Percentiles rank a stretch among this genome's conserved stretches.
Evolutionary conservation across 1,139 yeast species (phyloP).

Genomic region (Zygoascus sp.): DNA sequence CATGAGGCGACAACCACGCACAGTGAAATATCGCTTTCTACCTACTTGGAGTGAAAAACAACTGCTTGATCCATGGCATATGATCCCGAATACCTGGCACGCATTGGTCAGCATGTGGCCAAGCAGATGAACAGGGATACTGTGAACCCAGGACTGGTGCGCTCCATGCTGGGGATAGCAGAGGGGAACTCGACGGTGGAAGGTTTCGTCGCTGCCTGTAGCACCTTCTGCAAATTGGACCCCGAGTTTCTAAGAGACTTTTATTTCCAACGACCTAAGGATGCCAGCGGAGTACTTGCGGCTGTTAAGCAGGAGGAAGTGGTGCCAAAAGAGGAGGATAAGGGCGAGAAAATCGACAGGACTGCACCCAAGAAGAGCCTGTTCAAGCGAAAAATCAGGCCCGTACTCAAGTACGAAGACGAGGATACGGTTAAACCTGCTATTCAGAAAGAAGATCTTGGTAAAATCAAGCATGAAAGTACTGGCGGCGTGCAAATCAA

Average conservation of each 20-base stretch:
- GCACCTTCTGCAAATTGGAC: conserved; percentile 31
- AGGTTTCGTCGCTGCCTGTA: conserved; percentile 29
- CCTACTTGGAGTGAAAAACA: not conserved
- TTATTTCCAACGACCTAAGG: conserved; percentile 17
- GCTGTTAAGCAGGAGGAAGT: not conserved
- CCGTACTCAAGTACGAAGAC: conserved; percentile 3
- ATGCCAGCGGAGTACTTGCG: not conserved
- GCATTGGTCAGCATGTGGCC: conserved; percentile 24
- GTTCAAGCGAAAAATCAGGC: conserved; percentile 7
- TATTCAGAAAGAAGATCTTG: not conserved
- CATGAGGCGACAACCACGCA: not conserved
- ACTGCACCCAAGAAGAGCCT: not conserved
- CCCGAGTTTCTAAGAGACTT: conserved; percentile 24
- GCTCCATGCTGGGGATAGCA: conserved; percentile 27
- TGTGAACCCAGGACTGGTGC: conserved; percentile 25
- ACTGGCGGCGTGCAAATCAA: too few species aligned
- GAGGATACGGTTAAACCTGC: not conserved
- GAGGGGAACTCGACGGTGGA: conserved; percentile 18
- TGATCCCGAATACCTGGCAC: not conserved
- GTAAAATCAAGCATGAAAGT: not conserved
- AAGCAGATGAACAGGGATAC: conserved; percentile 27
- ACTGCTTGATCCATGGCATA: not conserved
- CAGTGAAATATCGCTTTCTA: not conserved
- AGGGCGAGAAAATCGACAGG: not conserved
- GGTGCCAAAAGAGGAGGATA: not conserved